These are phyloP conservation scores for Alnus glutinosa DNA, from an alignment of 306 rosid species.

Conservation along the genomic window DNA sequence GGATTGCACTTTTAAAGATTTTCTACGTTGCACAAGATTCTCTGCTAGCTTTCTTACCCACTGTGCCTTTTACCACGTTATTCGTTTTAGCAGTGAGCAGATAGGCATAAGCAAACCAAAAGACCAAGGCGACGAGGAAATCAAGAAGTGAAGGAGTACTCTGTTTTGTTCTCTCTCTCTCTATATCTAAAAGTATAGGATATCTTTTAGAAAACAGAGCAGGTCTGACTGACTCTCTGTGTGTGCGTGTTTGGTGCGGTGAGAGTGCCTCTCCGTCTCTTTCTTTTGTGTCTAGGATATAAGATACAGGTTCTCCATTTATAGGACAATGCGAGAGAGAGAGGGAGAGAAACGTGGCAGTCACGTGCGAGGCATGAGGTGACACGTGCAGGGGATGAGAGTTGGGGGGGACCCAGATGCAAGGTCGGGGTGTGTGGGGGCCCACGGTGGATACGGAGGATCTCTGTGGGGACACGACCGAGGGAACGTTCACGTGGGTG, in stretches of 20 bases:
- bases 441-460: constrained; percentile 79
- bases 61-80: background rate
- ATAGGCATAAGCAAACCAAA: background rate
- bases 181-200: background rate
- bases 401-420: constrained; percentile 4
- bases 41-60: constrained; percentile 9
- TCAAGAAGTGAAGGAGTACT: background rate
- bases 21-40: constrained; percentile 52
- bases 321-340: constrained; percentile 38
- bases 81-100: background rate
- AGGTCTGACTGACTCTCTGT: constrained; percentile 10
- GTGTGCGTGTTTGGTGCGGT: constrained; percentile 3
- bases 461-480: constrained; percentile 62
- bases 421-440: constrained; percentile 28
- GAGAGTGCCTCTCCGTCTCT: constrained; percentile 20
- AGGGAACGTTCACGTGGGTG: constrained; percentile 64
- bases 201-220: background rate
- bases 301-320: constrained; percentile 58
- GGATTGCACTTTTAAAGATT: constrained; percentile 67
- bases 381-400: constrained; percentile 47
- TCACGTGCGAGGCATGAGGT: constrained; percentile 46
- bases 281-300: constrained; percentile 32
- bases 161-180: background rate
- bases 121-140: constrained; percentile 4
- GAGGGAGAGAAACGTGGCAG: constrained; percentile 34